Base-by-base conservation (phyloP, 2,329 filamentous ascomycete species). In the Aspergillus brasiliensis region DNA sequence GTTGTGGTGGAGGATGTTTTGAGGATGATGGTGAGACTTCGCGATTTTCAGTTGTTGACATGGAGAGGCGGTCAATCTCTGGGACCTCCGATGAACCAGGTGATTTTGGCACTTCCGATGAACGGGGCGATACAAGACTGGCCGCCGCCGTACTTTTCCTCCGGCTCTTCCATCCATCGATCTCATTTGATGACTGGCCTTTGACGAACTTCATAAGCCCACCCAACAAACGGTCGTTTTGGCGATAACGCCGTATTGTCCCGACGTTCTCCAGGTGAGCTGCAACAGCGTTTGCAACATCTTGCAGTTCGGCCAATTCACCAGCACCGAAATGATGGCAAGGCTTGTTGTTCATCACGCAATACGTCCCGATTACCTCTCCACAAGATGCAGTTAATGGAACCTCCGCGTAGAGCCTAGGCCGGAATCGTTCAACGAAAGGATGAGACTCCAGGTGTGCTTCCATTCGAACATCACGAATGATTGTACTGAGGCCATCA, bases 371-470 rank as follows among this genome's bases (percentile, higher is more conserved):
- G 52, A 89, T 85, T 21, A 80, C 77, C 58, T 82, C 80, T 23
- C 84, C 81, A 38, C 79, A 80, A 2, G 80, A 80, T 6, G 82
- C 84, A 44, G 80, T 77, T 48, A 90, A 82, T 0, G 87, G 87
- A 0, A 88, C 85, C n/a, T 83, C 83, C 5, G 82, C 83, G 62
- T 86, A 84, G 68, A 86, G 86, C 48, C 75, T 72, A 17, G 78
- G 64, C 37, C 71, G 64, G 57, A 67, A 69, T 11, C 59, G 68
- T 3, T 60, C 57, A 1, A 78, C 74, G 52, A 77, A 74, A 7
- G 69, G 67, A 21, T 74, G 72, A 21, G 72, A 57, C 52, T 72
- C 74, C 56, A 76, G 77, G 21, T 62, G 66, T 8, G 73, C 67
- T 59, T 81, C 71, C 23, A 68, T 61, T 4, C 63, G 63, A 3